Percentiles rank a stretch among this genome's conserved stretches.
phyloP scores from a whole-genome alignment of 257 asterid genomes.

The Plectranthus barbatus region DNA sequence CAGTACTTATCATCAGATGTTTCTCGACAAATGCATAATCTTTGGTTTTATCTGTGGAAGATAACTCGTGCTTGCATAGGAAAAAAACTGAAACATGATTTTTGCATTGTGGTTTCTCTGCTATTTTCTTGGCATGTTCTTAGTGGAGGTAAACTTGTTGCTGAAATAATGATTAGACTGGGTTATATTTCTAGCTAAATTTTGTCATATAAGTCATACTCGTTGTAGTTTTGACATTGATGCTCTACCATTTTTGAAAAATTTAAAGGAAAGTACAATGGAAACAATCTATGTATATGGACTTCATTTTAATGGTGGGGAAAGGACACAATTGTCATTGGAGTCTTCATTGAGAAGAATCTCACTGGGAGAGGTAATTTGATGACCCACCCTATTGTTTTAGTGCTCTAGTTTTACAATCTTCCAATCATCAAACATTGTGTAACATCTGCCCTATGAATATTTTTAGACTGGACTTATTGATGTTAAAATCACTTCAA shows the following conservation, averaged over 20 bases:
- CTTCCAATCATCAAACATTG: neutral
- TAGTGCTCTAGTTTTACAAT: neutral
- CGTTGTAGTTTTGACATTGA: conserved; percentile 3
- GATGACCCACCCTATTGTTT: conserved; percentile 4
- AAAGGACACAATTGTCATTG: conserved; percentile 41
- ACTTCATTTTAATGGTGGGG: conserved; percentile 47
- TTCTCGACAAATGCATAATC: neutral
- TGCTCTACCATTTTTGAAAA: conserved; percentile 13
- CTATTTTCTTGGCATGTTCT: neutral
- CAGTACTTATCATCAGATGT: neutral
- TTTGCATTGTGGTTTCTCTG: neutral
- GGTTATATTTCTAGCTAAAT: neutral
- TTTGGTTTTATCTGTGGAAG: neutral
- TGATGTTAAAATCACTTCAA: conserved; percentile 63
- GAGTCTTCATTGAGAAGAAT: conserved; percentile 41
- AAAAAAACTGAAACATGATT: no score
- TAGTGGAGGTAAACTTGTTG: neutral
- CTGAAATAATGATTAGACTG: conserved; percentile 4
- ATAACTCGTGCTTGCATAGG: neutral
- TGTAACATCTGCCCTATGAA: conserved; percentile 17
- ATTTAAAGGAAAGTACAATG: conserved; percentile 45
- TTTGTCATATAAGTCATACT: conserved; percentile 9
- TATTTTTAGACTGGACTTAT: conserved; percentile 49
- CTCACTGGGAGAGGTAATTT: conserved; percentile 58
- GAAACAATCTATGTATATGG: conserved; percentile 41